These are phyloP conservation scores for Phytophthora sp. DNA, from an alignment of 352 stramenopile genomes.

Conservation along the genomic window DNA sequence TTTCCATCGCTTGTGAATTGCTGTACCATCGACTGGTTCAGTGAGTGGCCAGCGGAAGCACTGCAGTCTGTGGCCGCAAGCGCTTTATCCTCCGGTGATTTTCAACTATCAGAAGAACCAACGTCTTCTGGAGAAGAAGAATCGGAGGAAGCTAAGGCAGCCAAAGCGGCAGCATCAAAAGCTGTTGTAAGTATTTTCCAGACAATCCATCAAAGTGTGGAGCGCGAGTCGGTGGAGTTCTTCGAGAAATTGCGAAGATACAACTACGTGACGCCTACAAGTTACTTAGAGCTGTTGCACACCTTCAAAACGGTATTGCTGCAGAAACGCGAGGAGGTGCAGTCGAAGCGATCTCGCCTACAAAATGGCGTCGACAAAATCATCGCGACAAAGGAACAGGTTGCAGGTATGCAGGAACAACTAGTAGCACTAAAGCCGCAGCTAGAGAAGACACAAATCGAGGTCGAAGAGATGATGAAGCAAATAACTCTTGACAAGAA, in stretches of 20 bases:
- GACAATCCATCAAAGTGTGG: slow-evolving; percentile 92
- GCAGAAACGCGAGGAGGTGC: slow-evolving; percentile 91
- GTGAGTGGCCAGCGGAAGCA: slow-evolving; percentile 85
- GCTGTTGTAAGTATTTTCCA: slow-evolving; percentile 80
- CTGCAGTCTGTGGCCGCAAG: slow-evolving; percentile 76
- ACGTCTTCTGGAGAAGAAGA: slow-evolving; percentile 16
- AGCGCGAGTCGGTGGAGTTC: slow-evolving; percentile 81
- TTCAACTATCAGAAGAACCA: slow-evolving; percentile 52
- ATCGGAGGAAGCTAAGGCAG: slow-evolving; percentile 11
- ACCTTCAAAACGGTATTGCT: slow-evolving; percentile 92
- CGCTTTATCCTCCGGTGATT: slow-evolving; percentile 55
- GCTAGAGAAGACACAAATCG: slow-evolving; percentile 91
- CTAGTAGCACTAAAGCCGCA: slow-evolving; percentile 93
- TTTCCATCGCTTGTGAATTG: slow-evolving; percentile 91
- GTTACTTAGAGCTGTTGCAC: slow-evolving; percentile 93
- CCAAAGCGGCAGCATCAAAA: slow-evolving; percentile 22
- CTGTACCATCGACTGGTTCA: slow-evolving; percentile 92
- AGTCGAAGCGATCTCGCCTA: slow-evolving; percentile 82
- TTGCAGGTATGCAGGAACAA: slow-evolving; percentile 92
- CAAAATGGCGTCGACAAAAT: slow-evolving; percentile 95
- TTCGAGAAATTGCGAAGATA: slow-evolving; percentile 88
- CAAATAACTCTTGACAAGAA: slow-evolving; percentile 94
- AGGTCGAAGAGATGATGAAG: slow-evolving; percentile 95
- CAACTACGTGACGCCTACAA: slow-evolving; percentile 96
- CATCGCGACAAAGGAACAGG: slow-evolving; percentile 91